Percentiles rank a stretch among this genome's conserved stretches.
These are phyloP conservation scores for Mucor mucedo DNA, from an alignment of 371 early-diverging fungal species.

Conservation along the genomic window DNA sequence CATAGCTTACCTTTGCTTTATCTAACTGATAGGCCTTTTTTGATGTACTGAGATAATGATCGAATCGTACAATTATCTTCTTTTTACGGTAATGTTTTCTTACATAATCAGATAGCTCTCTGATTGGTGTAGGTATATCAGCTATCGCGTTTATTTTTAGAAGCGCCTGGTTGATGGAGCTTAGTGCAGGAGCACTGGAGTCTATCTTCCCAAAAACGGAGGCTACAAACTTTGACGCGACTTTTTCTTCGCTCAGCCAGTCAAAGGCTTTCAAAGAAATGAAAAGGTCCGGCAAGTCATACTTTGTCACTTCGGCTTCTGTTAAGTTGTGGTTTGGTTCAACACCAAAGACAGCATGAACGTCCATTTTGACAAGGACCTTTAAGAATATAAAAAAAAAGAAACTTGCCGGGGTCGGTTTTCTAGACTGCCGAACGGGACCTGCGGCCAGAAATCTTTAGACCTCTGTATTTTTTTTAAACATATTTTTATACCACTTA, in stretches of 20 bases:
- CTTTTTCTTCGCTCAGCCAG: slow-evolving; percentile 1
- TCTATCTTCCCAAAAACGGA: neutral
- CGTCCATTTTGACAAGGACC: slow-evolving; percentile 2
- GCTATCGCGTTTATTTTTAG: slow-evolving; percentile 1
- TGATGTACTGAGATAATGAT: slow-evolving; percentile 3
- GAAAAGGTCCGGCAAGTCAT: neutral
- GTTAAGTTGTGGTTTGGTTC: neutral
- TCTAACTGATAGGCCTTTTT: neutral
- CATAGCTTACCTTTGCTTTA: slow-evolving; percentile 7
- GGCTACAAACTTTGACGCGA: slow-evolving; percentile 3
- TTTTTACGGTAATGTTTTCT: neutral
- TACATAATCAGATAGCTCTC: neutral
- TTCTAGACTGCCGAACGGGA: no score
- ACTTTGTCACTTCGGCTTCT: neutral
- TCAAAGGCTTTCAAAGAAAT: neutral
- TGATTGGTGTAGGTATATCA: neutral
- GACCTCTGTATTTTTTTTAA: no score
- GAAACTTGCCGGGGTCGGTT: no score
- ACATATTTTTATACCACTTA: no score
- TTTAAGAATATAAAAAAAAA: slow-evolving; percentile 4
- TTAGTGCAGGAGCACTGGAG: neutral
- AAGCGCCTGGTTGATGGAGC: neutral
- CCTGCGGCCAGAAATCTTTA: no score
- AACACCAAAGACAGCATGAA: slow-evolving; percentile 4
- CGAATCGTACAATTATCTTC: neutral